Base-by-base conservation (phyloP, 1,284 basidiomycete genomes). In the Rhizopogon parksii region DNA sequence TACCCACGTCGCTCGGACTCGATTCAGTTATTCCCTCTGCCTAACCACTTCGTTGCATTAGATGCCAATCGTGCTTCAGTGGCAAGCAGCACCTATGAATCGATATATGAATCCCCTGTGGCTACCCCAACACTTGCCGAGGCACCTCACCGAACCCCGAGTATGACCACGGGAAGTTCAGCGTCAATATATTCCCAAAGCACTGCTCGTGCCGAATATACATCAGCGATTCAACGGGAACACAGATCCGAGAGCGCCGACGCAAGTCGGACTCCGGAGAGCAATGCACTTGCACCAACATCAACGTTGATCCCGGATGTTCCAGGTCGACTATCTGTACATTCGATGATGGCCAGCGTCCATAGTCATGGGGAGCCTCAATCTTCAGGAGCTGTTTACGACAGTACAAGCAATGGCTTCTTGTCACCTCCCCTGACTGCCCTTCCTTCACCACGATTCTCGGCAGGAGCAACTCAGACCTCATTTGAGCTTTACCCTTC, bases 401-500 rank as follows among this genome's bases (percentile, higher is more conserved):
- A 24, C 19, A 24, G 30, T 21, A 38, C 21, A 1, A 38, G 4
- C 6, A 9, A 37, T 21, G 49, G 40, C 6, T 43, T 39, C 37
- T 40, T 55, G 14, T 38, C 40, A 7, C 53, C 53, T 11, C 49
- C 40, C 2, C 39, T 54, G 30, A 47, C 53, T 21, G 54, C 53
- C 9, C 40, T 51, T 32, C 46, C 49, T 19, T 48, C 49, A 14
- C 48, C 46, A 6, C 38, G 39, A 39, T 34, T 43, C 34, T 17
- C 46, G 15, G 24, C 49, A 21, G 43, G 36, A 36, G 35, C 47
- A 6, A 27, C 24, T 24, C 46, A 36, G 27, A 35, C 49, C 2
- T 47, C 54, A 17, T 56, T 49, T 17, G 53, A 49, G n/a, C 15
- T 51, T 3, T 48, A 47, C n/a, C 54, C 47, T 27, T 46, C 53